Evolutionary conservation across 2,329 filamentous ascomycete species (phyloP).

Genomic region (Exophiala viscosa): DNA sequence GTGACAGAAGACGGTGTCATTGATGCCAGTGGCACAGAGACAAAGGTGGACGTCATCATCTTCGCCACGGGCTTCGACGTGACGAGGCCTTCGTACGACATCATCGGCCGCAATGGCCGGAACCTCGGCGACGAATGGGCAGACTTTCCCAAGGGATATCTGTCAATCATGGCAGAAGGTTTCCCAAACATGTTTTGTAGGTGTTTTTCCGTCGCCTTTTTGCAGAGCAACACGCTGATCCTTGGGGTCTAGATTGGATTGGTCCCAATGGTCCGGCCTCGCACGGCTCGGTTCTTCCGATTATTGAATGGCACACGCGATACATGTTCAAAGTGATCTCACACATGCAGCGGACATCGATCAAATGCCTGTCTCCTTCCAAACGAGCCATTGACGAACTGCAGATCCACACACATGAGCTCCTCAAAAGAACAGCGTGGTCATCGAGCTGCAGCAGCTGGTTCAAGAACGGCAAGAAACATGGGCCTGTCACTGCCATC

Average conservation of each 20-base stretch:
- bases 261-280: slow-evolving; percentile 30
- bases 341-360: slow-evolving; percentile 29
- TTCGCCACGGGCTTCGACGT: slow-evolving; percentile 40
- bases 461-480: slow-evolving; percentile 24
- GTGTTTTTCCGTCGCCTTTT: too few species aligned
- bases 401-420: slow-evolving; percentile 40
- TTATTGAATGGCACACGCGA: slow-evolving; percentile 27
- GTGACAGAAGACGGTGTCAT: slow-evolving; percentile 41
- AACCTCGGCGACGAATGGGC: slow-evolving; percentile 29
- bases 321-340: slow-evolving; percentile 29
- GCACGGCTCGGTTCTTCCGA: slow-evolving; percentile 31
- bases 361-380: slow-evolving; percentile 21
- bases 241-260: too few species aligned
- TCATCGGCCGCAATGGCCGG: slow-evolving; percentile 31
- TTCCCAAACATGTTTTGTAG: slow-evolving; percentile 33
- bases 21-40: slow-evolving; percentile 36
- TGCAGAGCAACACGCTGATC: too few species aligned
- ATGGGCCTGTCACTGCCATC: slow-evolving; percentile 23
- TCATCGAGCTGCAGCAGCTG: slow-evolving; percentile 16
- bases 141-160: slow-evolving; percentile 19
- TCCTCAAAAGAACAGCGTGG: slow-evolving; percentile 33
- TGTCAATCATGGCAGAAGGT: slow-evolving; percentile 22
- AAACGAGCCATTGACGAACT: slow-evolving; percentile 32
- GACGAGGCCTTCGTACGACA: slow-evolving; percentile 35
- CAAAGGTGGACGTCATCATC: slow-evolving; percentile 35